These are phyloP conservation scores for Punica granatum DNA, from an alignment of 345 rosid genomes.

Conservation along the genomic window DNA sequence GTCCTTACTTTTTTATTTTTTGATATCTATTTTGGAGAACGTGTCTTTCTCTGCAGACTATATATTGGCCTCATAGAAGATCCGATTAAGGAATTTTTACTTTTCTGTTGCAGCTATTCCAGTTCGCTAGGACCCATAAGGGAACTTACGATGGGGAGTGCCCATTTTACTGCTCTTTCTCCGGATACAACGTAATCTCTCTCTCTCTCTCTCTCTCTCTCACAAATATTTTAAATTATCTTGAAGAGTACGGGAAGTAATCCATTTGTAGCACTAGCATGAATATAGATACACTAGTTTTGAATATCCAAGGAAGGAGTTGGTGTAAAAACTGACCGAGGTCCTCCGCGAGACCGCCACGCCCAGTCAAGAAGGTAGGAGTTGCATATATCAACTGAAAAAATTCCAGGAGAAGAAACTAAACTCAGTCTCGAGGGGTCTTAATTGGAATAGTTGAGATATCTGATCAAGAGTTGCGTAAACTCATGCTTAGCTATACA, in stretches of 20 bases:
- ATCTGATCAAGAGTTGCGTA: too few species aligned
- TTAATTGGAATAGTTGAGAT: too few species aligned
- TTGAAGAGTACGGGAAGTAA: too few species aligned
- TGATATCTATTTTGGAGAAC: too few species aligned
- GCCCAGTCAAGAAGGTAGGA: not conserved
- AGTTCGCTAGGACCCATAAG: constrained; percentile 55
- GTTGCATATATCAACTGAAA: not conserved
- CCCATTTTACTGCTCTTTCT: constrained; percentile 90
- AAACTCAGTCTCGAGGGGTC: too few species aligned
- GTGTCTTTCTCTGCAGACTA: not conserved
- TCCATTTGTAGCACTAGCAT: not conserved
- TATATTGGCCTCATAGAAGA: not conserved
- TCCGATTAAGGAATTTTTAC: not conserved
- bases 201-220: too few species aligned
- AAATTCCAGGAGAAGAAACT: too few species aligned
- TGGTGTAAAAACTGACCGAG: too few species aligned
- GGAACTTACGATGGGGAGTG: constrained; percentile 92
- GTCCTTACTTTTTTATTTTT: not conserved
- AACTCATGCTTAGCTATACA: too few species aligned
- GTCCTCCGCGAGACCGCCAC: too few species aligned
- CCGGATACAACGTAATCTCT: constrained; percentile 66
- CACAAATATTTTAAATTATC: too few species aligned
- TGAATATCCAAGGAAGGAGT: not conserved
- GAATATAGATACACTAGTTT: not conserved
- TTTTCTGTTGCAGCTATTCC: constrained; percentile 43